Evolutionary conservation across 768 basidiomycete species (phyloP), one percentile per base, ranked within the genome.

Genomic region (Podaxis sp.): DNA sequence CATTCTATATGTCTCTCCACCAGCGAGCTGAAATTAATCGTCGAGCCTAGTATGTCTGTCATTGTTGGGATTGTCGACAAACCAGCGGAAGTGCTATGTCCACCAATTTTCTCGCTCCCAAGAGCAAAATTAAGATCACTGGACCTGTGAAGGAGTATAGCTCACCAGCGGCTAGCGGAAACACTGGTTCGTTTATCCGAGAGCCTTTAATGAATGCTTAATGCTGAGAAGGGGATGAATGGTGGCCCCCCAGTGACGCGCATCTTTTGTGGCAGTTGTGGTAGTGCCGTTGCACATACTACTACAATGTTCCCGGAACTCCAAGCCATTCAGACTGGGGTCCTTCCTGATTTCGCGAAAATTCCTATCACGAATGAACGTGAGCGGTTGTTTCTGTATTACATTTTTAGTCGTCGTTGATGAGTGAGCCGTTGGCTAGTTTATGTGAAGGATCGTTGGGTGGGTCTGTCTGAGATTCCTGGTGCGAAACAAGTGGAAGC

Each of bases 271-370:
- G 55, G 69, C 59, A 73, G 67, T 60, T 77, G 76, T 55, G 76
- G 76, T 14, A 72, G 71, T 54, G 73, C 74, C 35, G 69, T 77
- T 28, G 68, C 70, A n/a, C 76, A 77, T 51, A 70, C 65, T 52
- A 71, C 71, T 14, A 65, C 59, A 27, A 68, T 67, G 4, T 76
- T 76, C 40, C 74, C 73, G 32, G 74, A 76, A n/a, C 55, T 63
- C 4, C 70, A 73, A 51, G 76, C 74, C 16, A 69, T 77, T 32
- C 76, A 75, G 66, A 75, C 76, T 3, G 76, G 76, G 7, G 75
- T 74, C 64, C 74, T 77, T 58, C 40, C 50, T 14, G 69, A 68
- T 32, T 74, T 73, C 42, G 68, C 68, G 2, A 61, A 67, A 27
- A 60, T 75, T 28, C 73, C 73, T 2, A 62, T 76, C 47, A 58